Percentiles rank a stretch among this genome's conserved stretches.
Evolutionary conservation across 352 stramenopile genomes (phyloP).

Genomic region (Phytophthora tentaculata): DNA sequence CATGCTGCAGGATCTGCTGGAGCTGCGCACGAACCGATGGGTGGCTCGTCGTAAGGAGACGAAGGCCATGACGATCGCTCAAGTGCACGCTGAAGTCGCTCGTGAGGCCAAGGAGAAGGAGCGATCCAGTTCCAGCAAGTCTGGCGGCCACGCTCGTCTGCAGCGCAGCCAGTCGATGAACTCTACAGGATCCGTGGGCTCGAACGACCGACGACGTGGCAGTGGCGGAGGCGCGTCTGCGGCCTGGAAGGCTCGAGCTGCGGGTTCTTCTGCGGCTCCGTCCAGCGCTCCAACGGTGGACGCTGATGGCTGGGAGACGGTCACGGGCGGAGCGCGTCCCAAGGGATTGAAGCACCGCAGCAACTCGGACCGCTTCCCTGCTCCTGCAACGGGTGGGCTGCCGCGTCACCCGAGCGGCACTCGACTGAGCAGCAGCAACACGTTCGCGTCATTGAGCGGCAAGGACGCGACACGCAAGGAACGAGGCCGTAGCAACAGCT

Average conservation of each 20-base stretch:
- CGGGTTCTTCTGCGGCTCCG: constrained; percentile 11
- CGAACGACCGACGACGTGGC: constrained; percentile 51
- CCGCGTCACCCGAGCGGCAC: constrained; percentile 47
- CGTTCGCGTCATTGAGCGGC: constrained; percentile 51
- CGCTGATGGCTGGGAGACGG: constrained; percentile 80
- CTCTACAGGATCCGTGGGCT: constrained; percentile 29
- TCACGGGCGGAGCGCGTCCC: constrained; percentile 48
- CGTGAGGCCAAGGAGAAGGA: constrained; percentile 79
- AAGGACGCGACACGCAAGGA: constrained; percentile 47
- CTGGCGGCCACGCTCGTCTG: constrained; percentile 43
- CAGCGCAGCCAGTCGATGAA: constrained; percentile 75
- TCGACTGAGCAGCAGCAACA: constrained; percentile 38
- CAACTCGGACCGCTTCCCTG: constrained; percentile 58
- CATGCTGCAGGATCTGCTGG: constrained; percentile 84
- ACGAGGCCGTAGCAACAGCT: constrained; percentile 59
- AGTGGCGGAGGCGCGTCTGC: constrained; percentile 53
- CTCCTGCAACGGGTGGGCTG: constrained; percentile 20
- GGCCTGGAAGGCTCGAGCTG: constrained; percentile 67
- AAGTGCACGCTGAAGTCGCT: constrained; percentile 78
- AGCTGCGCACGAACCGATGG: constrained; percentile 81
- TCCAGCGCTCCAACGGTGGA: constrained; percentile 38
- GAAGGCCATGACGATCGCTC: constrained; percentile 86
- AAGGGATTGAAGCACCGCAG: constrained; percentile 75
- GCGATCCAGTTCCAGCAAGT: constrained; percentile 39
- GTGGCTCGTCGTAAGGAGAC: constrained; percentile 79